Evolutionary conservation across 2,329 filamentous ascomycete species (phyloP), one percentile per base, ranked within the genome.

Genomic region (Curvularia verruculosa): DNA sequence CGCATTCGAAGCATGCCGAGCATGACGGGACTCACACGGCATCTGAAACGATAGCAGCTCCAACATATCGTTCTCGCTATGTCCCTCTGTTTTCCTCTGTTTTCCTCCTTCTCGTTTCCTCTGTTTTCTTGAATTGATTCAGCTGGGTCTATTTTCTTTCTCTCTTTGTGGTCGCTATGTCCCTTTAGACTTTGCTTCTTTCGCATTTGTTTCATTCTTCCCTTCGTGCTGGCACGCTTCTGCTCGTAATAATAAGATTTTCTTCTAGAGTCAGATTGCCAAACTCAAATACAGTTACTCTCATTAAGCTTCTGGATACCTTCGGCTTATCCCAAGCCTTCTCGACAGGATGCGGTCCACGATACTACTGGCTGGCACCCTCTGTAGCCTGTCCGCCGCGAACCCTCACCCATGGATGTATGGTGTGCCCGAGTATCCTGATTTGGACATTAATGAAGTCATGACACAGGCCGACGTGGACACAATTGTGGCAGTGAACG

Each of bases 391-490:
- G 1, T 56, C 61, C 15, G 64, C 66, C 29, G 65, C 61, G 2
- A 63, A 63, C 24, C 63, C 66, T 5, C 61, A 67, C 37, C 71
- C 70, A 41, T 74, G 68, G 64, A 75, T 73, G 64, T 75, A 73
- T 49, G 72, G 72, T 13, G 71, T 75, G 12, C 72, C 72, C 1
- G 67, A 67, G 40, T 68, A 52, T 36, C 65, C 67, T 13, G 68
- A 68, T 31, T 59, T 70, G 29, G 68, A 69, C 21, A 66, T 72
- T 52, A 55, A 68, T 34, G 67, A 72, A 40, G 58, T 68, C 31
- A 66, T 70, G 59, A 66, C 61, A 13, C 56, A 70, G 26, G 66
- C 64, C 19, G 67, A 66, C 18, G 54, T 67, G n/a, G 60, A 68
- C 8, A 18, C 36, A 21, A 52, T 64, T 28, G 49, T 58, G 21